A percentile compares a stretch with the other conserved stretches of the same genome.
phyloP scores from a whole-genome alignment of 352 stramenopile species.

The Phytophthora sp. region DNA sequence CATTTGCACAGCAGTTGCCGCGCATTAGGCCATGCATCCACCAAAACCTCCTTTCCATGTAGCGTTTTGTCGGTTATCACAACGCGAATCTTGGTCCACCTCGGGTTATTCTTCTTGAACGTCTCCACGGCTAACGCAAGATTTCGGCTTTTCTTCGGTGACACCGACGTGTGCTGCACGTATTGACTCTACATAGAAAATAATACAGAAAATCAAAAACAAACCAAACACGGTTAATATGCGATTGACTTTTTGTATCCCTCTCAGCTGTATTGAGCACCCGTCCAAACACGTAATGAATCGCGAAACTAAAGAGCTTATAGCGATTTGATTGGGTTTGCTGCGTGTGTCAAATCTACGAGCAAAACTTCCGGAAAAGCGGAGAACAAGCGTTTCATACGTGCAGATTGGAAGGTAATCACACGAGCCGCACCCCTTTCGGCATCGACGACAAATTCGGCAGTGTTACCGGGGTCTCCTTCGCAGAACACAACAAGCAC shows the following conservation, averaged over 20 bases:
- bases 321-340: constrained; percentile 9
- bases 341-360: constrained; percentile 17
- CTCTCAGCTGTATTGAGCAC: no score
- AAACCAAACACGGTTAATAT: not conserved
- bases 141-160: not conserved
- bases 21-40: not conserved
- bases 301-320: constrained; percentile 1
- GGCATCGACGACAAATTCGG: constrained; percentile 3
- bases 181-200: not conserved
- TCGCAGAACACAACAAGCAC: constrained; percentile 15
- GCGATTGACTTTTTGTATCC: not conserved
- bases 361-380: constrained; percentile 16
- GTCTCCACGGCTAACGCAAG: not conserved
- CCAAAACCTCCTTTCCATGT: constrained; percentile 9
- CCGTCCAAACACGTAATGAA: not conserved
- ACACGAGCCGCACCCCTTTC: not conserved
- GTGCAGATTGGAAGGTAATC: constrained; percentile 6
- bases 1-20: not conserved
- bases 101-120: constrained; percentile 17
- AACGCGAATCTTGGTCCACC: not conserved
- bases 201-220: not conserved
- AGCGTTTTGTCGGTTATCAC: constrained; percentile 12
- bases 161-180: not conserved
- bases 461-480: not conserved
- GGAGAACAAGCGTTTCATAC: constrained; percentile 3